Evolutionary conservation across 2,329 filamentous ascomycete genomes (phyloP).

Genomic region (Helminthosporium solani): DNA sequence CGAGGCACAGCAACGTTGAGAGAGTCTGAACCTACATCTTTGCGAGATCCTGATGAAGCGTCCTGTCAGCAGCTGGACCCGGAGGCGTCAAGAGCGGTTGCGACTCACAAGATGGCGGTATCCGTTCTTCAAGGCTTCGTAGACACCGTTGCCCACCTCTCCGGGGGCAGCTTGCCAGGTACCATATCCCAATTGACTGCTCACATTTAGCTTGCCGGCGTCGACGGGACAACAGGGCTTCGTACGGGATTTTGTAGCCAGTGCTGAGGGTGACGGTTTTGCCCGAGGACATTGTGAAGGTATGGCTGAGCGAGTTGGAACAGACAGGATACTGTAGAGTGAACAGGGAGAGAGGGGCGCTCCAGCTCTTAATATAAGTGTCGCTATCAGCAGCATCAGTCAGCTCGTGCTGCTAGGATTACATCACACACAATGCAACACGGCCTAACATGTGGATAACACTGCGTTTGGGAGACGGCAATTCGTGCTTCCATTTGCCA

Average conservation of each 20-base stretch:
- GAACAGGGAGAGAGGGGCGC: conserved; percentile 2
- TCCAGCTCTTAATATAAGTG: conserved; percentile 16
- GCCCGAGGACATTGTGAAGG: conserved; percentile 36
- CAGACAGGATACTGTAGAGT: neutral
- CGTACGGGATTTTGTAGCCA: conserved; percentile 49
- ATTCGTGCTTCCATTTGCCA: conserved; percentile 3
- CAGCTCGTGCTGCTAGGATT: conserved; percentile 6
- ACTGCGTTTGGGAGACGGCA: conserved; percentile 12
- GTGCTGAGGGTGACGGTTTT: conserved; percentile 37
- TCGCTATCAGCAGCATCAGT: too few relatives aligned
- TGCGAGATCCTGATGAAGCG: conserved; percentile 40
- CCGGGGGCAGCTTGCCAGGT: conserved; percentile 39
- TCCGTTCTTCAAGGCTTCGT: conserved; percentile 37
- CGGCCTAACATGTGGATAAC: too few relatives aligned
- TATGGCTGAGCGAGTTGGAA: neutral
- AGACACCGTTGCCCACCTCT: conserved; percentile 46
- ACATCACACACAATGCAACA: conserved; percentile 15
- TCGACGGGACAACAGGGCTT: neutral
- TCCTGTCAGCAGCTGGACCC: conserved; percentile 3
- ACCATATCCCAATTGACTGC: conserved; percentile 40
- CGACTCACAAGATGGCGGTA: conserved; percentile 37
- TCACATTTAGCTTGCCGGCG: conserved; percentile 53
- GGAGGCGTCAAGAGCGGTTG: neutral
- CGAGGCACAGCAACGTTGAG: neutral
- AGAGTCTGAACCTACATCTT: conserved; percentile 28